These are phyloP conservation scores for Neurospora cerealis DNA, from an alignment of 495 filamentous ascomycete species.

Conservation along the genomic window DNA sequence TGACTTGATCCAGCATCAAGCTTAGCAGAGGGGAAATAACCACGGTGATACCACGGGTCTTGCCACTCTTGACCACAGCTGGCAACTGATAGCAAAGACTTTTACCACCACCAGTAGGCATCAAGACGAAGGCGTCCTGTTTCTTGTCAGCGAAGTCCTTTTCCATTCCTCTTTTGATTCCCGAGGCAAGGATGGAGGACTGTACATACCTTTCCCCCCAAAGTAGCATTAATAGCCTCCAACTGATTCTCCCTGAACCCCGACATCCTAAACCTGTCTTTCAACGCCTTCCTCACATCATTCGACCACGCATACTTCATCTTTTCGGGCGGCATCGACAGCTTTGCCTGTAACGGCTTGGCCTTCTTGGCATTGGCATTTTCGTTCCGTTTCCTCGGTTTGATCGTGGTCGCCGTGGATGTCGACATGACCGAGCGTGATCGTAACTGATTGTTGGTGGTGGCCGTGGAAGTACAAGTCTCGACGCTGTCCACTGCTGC, in stretches of 20 bases:
- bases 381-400: conserved; percentile 10
- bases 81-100: conserved; percentile 95
- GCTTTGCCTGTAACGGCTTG: conserved; percentile 11
- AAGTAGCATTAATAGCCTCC: conserved; percentile 88
- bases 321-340: conserved; percentile 26
- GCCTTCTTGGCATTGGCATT: conserved; percentile 14
- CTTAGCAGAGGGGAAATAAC: conserved; percentile 92
- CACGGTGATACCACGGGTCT: conserved; percentile 76
- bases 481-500: conserved; percentile 51
- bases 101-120: conserved; percentile 97
- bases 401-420: conserved; percentile 24
- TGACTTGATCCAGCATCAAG: conserved; percentile 93
- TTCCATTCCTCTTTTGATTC: too few species aligned
- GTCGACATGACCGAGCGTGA: conserved; percentile 25
- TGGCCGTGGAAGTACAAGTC: conserved; percentile 23
- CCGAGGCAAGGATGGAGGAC: too few species aligned
- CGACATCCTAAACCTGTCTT: conserved; percentile 68
- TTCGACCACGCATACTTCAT: conserved; percentile 63
- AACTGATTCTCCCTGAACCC: conserved; percentile 89
- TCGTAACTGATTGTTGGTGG: conserved; percentile 2
- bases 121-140: conserved; percentile 64
- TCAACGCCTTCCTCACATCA: conserved; percentile 69
- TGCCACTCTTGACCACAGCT: conserved; percentile 70
- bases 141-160: too few species aligned
- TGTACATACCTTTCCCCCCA: too few species aligned